A percentile compares a stretch with the other conserved stretches of the same genome.
These are phyloP conservation scores for Leccinellum rugosiceps DNA, from an alignment of 768 basidiomycete species.

Conservation along the genomic window DNA sequence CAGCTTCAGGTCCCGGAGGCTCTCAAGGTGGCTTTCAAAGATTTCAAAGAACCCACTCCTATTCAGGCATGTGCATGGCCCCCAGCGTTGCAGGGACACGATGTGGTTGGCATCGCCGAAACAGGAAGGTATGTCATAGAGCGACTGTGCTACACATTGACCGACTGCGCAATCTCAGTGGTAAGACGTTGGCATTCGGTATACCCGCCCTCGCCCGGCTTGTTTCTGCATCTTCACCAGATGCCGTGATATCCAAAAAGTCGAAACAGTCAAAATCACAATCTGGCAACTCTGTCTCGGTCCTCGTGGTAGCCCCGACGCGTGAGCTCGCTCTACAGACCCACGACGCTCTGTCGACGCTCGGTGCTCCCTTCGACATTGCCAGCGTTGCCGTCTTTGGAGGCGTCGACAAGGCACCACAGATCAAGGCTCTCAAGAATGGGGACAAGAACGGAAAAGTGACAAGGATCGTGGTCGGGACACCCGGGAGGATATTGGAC, in stretches of 20 bases:
- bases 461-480: conserved; percentile 87
- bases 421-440: conserved; percentile 65
- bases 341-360: conserved; percentile 71
- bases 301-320: conserved; percentile 89
- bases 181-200: conserved; percentile 96
- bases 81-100: conserved; percentile 71
- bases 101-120: conserved; percentile 95
- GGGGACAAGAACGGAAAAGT: conserved; percentile 45
- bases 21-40: conserved; percentile 59
- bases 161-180: conserved; percentile 42
- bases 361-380: conserved; percentile 74
- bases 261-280: conserved; percentile 25
- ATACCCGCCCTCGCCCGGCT: conserved; percentile 81
- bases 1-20: conserved; percentile 64
- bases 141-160: neutral
- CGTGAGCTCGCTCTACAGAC: conserved; percentile 96
- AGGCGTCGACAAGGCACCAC: conserved; percentile 88
- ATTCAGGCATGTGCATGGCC: conserved; percentile 98
- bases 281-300: conserved; percentile 41
- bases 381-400: conserved; percentile 89
- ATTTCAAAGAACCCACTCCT: conserved; percentile 87
- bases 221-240: conserved; percentile 34
- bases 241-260: conserved; percentile 25
- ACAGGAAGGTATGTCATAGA: conserved; percentile 67
- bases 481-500: conserved; percentile 91